Percentiles rank a stretch among this genome's conserved stretches.
Evolutionary conservation across 108 stramenopile species (phyloP).

Genomic region (Nannochloropsis gaditana): DNA sequence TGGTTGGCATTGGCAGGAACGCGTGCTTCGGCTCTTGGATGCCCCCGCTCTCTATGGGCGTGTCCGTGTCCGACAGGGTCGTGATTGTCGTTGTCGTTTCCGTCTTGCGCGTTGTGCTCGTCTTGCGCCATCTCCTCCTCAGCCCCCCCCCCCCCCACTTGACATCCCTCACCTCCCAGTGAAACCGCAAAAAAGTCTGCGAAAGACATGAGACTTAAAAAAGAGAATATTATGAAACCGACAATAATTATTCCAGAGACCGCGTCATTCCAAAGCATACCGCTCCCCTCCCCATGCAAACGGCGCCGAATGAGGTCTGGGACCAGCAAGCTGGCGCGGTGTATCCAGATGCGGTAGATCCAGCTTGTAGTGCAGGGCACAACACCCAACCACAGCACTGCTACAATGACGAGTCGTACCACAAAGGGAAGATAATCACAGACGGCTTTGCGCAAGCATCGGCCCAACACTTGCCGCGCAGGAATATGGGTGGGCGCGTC

Average conservation of each 20-base stretch:
- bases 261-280: constrained; percentile 43
- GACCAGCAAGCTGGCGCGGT: constrained; percentile 56
- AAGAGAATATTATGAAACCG: constrained; percentile 71
- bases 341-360: constrained; percentile 81
- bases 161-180: constrained; percentile 25
- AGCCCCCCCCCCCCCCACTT: background rate
- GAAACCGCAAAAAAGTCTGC: constrained; percentile 68
- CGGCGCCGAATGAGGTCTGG: constrained; percentile 55
- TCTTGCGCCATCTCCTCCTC: background rate
- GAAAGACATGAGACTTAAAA: constrained; percentile 83
- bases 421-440: constrained; percentile 69
- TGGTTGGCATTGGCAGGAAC: background rate
- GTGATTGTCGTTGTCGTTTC: background rate
- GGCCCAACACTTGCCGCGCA: constrained; percentile 36
- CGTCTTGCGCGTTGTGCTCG: too few relatives aligned
- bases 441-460: constrained; percentile 60
- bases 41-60: too few relatives aligned
- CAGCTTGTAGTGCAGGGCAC: constrained; percentile 72
- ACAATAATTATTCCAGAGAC: constrained; percentile 69
- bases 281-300: constrained; percentile 56
- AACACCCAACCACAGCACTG: constrained; percentile 68
- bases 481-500: background rate
- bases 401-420: constrained; percentile 59
- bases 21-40: background rate
- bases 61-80: background rate